Percentiles rank a stretch among this genome's conserved stretches.
Evolutionary conservation across 1,284 basidiomycete genomes (phyloP).

Genomic region (Pseudozyma thailandica): DNA sequence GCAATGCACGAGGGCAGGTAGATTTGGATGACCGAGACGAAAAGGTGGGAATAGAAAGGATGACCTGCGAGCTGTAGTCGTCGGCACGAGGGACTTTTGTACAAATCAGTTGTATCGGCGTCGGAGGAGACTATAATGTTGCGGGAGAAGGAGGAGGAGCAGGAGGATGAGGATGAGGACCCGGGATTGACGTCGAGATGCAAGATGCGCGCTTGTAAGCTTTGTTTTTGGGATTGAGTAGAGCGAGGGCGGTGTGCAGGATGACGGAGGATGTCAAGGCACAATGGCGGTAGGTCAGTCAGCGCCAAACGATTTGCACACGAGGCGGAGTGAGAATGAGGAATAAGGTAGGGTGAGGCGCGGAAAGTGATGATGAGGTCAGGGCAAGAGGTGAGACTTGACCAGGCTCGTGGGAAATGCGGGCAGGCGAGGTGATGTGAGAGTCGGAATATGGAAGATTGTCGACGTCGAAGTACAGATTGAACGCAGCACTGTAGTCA

Average conservation of each 20-base stretch:
- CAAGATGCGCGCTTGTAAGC: constrained; percentile 12
- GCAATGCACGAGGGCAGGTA: not conserved
- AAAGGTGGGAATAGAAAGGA: constrained; percentile 3
- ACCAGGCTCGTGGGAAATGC: not conserved
- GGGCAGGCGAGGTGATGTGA: constrained; percentile 1
- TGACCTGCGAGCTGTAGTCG: not conserved
- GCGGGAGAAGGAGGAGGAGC: not conserved
- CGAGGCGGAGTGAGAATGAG: not conserved
- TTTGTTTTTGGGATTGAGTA: constrained; percentile 8
- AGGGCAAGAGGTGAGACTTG: constrained; percentile 7
- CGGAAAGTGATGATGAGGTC: constrained; percentile 22
- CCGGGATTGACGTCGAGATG: constrained; percentile 28
- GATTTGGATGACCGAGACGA: constrained; percentile 10
- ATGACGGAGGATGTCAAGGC: constrained; percentile 4
- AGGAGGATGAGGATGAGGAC: not conserved
- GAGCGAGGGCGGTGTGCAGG: not conserved
- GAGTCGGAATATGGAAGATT: too few relatives aligned
- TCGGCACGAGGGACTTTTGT: constrained; percentile 29
- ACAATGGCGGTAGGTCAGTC: constrained; percentile 12
- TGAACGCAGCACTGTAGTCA: too few relatives aligned
- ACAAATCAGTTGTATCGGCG: constrained; percentile 10
- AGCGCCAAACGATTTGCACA: not conserved
- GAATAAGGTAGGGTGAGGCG: not conserved
- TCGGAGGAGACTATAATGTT: too few relatives aligned
- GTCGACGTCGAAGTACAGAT: constrained; percentile 11